Percentiles rank a stretch among this genome's conserved stretches.
phyloP scores from a whole-genome alignment of 1,139 yeast genomes.

The Yamadazyma blattariae region DNA sequence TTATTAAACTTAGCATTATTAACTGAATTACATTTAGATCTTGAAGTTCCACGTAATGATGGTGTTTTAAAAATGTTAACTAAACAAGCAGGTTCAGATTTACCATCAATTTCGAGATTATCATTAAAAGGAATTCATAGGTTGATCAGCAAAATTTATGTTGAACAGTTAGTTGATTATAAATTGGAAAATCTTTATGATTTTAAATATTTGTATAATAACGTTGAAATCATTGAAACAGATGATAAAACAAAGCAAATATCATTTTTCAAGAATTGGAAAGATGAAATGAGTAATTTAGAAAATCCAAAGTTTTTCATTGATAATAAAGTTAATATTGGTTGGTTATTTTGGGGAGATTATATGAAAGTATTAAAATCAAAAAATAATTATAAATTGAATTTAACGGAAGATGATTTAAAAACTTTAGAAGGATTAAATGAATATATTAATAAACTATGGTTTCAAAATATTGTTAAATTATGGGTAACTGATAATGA shows the following conservation, averaged over 20 bases:
- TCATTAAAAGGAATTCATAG: constrained; percentile 64
- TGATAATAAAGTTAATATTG: constrained; percentile 55
- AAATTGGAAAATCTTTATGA: constrained; percentile 46
- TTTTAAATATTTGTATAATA: constrained; percentile 37
- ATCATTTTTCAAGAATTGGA: constrained; percentile 46
- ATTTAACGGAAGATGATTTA: constrained; percentile 34
- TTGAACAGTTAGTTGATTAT: constrained; percentile 55
- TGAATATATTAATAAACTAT: constrained; percentile 44
- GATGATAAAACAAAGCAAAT: constrained; percentile 16
- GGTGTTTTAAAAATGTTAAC: constrained; percentile 49
- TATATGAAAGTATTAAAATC: constrained; percentile 46
- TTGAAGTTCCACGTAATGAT: constrained; percentile 46
- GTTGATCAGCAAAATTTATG: constrained; percentile 50
- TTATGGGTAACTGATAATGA: constrained; percentile 67
- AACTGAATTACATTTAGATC: constrained; percentile 52
- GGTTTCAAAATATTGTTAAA: constrained; percentile 55
- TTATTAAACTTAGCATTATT: constrained; percentile 55
- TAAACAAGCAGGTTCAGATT: constrained; percentile 58
- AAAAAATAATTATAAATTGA: constrained; percentile 12
- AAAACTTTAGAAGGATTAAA: constrained; percentile 46
- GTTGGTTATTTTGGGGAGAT: constrained; percentile 82
- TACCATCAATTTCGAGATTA: constrained; percentile 66
- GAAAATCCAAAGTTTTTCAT: constrained; percentile 51
- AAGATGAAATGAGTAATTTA: constrained; percentile 51
- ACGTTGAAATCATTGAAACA: constrained; percentile 43